Percentiles rank a stretch among this genome's conserved stretches.
phyloP scores from a whole-genome alignment of 768 basidiomycete species.

The Lactarius evosmus region DNA sequence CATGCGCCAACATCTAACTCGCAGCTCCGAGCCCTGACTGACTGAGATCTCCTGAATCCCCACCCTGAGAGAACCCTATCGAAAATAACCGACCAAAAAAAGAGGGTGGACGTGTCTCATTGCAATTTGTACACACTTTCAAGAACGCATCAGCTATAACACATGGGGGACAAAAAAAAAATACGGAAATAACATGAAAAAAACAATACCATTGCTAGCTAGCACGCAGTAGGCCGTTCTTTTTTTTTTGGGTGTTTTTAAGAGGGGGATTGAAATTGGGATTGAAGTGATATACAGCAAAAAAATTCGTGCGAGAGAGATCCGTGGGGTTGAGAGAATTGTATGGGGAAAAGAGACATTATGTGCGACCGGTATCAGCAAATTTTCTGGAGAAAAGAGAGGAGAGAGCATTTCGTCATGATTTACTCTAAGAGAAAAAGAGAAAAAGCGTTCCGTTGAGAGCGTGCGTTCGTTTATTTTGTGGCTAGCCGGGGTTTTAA shows the following conservation, averaged over 20 bases:
- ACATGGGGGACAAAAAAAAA: not conserved
- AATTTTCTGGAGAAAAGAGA: not conserved
- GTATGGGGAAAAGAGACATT: not conserved
- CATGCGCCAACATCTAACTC: too few species aligned
- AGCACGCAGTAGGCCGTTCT: not conserved
- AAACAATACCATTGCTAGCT: not conserved
- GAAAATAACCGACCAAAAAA: not conserved
- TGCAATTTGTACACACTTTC: conserved; percentile 14
- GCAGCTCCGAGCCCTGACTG: too few species aligned
- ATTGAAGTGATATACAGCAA: conserved; percentile 26
- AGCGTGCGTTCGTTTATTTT: not conserved
- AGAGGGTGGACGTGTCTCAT: not conserved
- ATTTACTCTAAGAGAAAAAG: not conserved
- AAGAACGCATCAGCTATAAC: conserved; percentile 12
- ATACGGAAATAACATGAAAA: not conserved
- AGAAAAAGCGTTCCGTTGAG: conserved; percentile 6
- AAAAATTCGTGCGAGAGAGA: conserved; percentile 14
- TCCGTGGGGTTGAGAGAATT: conserved; percentile 13
- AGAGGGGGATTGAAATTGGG: conserved; percentile 6
- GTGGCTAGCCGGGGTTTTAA: not conserved
- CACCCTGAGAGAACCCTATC: too few species aligned
- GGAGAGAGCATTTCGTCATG: conserved; percentile 2
- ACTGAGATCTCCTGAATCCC: too few species aligned
- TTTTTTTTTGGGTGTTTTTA: not conserved
- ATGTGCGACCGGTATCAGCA: conserved; percentile 21